These are phyloP conservation scores for Coemansia sp. DNA, from an alignment of 192 early-diverging fungal genomes.

Conservation along the genomic window DNA sequence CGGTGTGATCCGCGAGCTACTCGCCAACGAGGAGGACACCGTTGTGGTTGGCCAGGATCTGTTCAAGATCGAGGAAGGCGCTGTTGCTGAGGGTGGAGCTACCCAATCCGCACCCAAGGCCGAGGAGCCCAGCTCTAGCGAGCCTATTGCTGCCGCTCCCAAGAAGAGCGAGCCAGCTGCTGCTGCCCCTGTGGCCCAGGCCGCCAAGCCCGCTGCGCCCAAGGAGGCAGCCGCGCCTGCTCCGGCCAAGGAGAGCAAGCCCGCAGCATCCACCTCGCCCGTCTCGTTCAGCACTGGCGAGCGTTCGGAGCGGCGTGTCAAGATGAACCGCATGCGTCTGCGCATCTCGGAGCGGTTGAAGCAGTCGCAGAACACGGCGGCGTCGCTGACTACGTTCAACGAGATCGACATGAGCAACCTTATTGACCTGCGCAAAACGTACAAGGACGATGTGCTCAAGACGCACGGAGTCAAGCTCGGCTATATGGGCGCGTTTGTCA, in stretches of 20 bases:
- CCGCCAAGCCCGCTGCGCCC: slow-evolving; percentile 26
- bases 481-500: slow-evolving; percentile 98
- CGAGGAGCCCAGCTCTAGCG: slow-evolving; percentile 12
- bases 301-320: slow-evolving; percentile 62
- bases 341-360: slow-evolving; percentile 94
- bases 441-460: slow-evolving; percentile 94
- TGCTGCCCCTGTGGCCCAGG: slow-evolving; percentile 46
- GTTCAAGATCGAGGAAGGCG: slow-evolving; percentile 82
- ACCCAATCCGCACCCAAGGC: slow-evolving; percentile 53
- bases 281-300: slow-evolving; percentile 34
- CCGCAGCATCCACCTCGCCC: slow-evolving; percentile 14
- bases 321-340: slow-evolving; percentile 98
- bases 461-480: slow-evolving; percentile 96
- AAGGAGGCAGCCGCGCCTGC: slow-evolving; percentile 26
- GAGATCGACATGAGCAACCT: slow-evolving; percentile 98
- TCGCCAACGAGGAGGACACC: slow-evolving; percentile 84
- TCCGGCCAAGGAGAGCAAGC: slow-evolving; percentile 25
- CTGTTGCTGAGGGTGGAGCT: slow-evolving; percentile 44
- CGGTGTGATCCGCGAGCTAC: slow-evolving; percentile 83
- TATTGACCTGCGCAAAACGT: slow-evolving; percentile 86
- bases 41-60: slow-evolving; percentile 91
- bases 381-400: slow-evolving; percentile 98
- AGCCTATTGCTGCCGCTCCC: slow-evolving; percentile 38
- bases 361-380: slow-evolving; percentile 95
- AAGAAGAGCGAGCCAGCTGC: slow-evolving; percentile 44